Conservation (phyloP, 805 yeast genomes). For the Barnettozyma vustinii region DNA sequence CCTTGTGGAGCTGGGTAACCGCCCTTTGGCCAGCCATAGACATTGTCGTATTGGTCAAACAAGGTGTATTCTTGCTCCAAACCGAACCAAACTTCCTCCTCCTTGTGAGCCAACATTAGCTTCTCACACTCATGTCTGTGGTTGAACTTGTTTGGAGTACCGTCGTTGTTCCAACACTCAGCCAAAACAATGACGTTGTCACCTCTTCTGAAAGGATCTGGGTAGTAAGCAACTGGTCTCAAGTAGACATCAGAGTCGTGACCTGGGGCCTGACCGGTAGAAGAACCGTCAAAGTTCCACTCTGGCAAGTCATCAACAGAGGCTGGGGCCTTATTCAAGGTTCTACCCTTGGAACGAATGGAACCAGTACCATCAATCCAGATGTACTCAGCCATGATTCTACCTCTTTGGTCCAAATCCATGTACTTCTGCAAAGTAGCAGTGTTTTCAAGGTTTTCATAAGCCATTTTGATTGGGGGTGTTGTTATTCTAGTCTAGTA, state of each 20-base stretch:
- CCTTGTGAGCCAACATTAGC: constrained; percentile 87
- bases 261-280: constrained; percentile 98
- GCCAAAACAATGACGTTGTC: constrained; percentile 92
- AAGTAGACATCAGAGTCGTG: constrained; percentile 91
- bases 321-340: constrained; percentile 62
- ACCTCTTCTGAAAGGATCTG: constrained; percentile 97
- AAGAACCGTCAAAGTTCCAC: constrained; percentile 99
- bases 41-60: constrained; percentile 83
- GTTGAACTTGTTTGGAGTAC: constrained; percentile 98
- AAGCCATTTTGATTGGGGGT: constrained; percentile 18
- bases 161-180: constrained; percentile 98
- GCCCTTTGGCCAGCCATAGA: constrained; percentile 99
- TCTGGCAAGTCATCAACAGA: constrained; percentile 88
- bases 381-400: constrained; percentile 90
- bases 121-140: constrained; percentile 96
- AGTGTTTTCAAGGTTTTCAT: constrained; percentile 58
- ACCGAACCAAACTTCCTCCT: constrained; percentile 92
- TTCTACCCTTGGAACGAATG: constrained; percentile 91
- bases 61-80: constrained; percentile 98
- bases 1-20: constrained; percentile 99
- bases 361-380: constrained; percentile 95
- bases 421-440: constrained; percentile 78
- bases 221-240: constrained; percentile 92
- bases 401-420: constrained; percentile 79
- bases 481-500: background rate